Conservation (phyloP, 805 yeast genomes). For the Blastobotrys attinorum region DNA sequence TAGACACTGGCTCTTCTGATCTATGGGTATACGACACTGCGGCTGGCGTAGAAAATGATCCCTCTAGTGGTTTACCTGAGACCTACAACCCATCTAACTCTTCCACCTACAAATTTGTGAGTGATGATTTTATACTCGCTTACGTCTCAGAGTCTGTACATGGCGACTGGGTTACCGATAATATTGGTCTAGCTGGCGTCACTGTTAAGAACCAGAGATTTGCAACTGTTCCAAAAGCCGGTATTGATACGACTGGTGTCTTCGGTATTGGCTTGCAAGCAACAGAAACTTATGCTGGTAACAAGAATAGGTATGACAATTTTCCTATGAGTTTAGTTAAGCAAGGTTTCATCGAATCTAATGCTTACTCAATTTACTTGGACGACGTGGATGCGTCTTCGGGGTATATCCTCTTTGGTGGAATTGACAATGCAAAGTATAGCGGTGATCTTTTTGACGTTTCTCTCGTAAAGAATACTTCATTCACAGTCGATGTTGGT, state of each 20-base stretch:
- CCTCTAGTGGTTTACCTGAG: conserved; percentile 3
- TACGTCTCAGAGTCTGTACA: not conserved
- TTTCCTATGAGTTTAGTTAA: conserved; percentile 49
- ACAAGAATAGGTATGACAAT: conserved; percentile 39
- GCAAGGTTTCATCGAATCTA: conserved; percentile 46
- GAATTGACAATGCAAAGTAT: conserved; percentile 36
- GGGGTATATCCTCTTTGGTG: conserved; percentile 38
- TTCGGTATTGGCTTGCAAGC: conserved; percentile 31
- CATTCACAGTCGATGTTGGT: conserved; percentile 15
- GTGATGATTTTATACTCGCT: conserved; percentile 14
- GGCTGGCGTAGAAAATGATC: conserved; percentile 22
- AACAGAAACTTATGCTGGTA: conserved; percentile 23
- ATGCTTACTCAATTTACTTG: conserved; percentile 56
- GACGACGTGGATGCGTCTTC: conserved; percentile 30
- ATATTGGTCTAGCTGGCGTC: not conserved
- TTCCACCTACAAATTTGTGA: conserved; percentile 8
- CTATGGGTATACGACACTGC: conserved; percentile 37
- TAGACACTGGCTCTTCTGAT: conserved; percentile 71
- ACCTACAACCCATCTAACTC: not conserved
- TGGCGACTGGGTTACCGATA: conserved; percentile 4
- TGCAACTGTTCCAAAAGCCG: conserved; percentile 34
- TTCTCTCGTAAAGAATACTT: conserved; percentile 31
- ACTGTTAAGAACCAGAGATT: conserved; percentile 48
- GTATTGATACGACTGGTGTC: conserved; percentile 15
- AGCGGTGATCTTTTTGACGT: conserved; percentile 35